Percentiles rank a stretch among this genome's conserved stretches.
Evolutionary conservation across 1,284 basidiomycete species (phyloP).

Genomic region (Volvariella volvacea): DNA sequence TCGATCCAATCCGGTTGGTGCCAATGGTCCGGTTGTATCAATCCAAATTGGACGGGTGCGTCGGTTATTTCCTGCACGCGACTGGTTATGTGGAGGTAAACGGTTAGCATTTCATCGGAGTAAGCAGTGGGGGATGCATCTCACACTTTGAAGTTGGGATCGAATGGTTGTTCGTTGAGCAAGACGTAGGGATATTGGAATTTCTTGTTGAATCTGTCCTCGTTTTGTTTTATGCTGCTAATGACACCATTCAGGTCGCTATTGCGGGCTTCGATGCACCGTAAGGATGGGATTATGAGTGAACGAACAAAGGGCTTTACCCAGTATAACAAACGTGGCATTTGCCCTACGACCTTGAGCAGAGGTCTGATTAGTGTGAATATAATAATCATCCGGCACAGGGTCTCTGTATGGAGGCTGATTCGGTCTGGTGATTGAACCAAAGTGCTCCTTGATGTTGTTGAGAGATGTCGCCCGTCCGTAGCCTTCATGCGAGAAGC

Average conservation of each 20-base stretch:
- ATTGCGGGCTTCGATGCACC: constrained; percentile 54
- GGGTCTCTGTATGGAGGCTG: constrained; percentile 45
- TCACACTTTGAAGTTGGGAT: constrained; percentile 71
- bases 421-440: constrained; percentile 17
- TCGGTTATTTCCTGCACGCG: constrained; percentile 62
- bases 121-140: constrained; percentile 10
- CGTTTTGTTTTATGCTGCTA: constrained; percentile 71
- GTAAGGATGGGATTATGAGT: neutral
- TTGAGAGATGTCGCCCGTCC: constrained; percentile 57
- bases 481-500: constrained; percentile 65
- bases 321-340: constrained; percentile 79
- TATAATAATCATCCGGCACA: constrained; percentile 52
- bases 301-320: constrained; percentile 18
- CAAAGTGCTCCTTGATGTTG: constrained; percentile 41
- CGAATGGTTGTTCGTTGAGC: constrained; percentile 78
- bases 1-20: constrained; percentile 81
- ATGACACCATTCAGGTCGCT: constrained; percentile 70
- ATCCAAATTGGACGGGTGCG: constrained; percentile 70
- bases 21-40: constrained; percentile 82
- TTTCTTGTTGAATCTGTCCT: constrained; percentile 82
- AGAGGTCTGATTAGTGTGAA: constrained; percentile 27
- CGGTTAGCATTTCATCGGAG: constrained; percentile 1
- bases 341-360: constrained; percentile 60
- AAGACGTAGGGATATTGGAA: constrained; percentile 84
- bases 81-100: constrained; percentile 31